These are phyloP conservation scores for Hysterangium stoloniferum DNA, from an alignment of 768 basidiomycete genomes.

Conservation along the genomic window DNA sequence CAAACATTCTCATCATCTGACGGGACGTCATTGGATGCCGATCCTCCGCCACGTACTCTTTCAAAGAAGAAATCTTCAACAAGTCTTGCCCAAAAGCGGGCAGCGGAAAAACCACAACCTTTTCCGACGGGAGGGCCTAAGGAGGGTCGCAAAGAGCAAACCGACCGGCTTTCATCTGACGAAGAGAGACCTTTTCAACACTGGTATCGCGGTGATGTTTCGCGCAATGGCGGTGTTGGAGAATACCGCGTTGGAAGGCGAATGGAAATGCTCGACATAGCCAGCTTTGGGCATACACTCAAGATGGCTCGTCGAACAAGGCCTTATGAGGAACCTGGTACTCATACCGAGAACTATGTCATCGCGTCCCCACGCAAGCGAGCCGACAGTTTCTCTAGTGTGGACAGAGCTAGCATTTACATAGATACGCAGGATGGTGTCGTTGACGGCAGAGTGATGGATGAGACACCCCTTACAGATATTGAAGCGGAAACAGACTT, in stretches of 20 bases:
- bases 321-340: constrained; percentile 19
- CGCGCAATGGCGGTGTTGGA: constrained; percentile 84
- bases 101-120: not conserved
- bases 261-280: constrained; percentile 83
- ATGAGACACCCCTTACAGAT: constrained; percentile 72
- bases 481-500: constrained; percentile 41
- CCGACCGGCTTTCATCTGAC: constrained; percentile 49
- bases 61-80: not conserved
- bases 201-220: constrained; percentile 84
- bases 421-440: constrained; percentile 51
- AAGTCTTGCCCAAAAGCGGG: constrained; percentile 1
- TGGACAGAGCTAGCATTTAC: constrained; percentile 52
- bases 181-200: constrained; percentile 82
- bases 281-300: constrained; percentile 69
- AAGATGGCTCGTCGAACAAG: constrained; percentile 22
- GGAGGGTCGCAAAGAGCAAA: not conserved
- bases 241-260: constrained; percentile 67
- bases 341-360: constrained; percentile 20
- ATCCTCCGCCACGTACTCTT: not conserved
- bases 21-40: not conserved
- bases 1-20: constrained; percentile 1
- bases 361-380: constrained; percentile 36
- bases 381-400: constrained; percentile 51
- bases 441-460: constrained; percentile 50
- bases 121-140: not conserved